A percentile compares a stretch with the other conserved stretches of the same genome.
These are phyloP conservation scores for Sordariomycetes sp. DNA, from an alignment of 2,329 filamentous ascomycete genomes.

Conservation along the genomic window DNA sequence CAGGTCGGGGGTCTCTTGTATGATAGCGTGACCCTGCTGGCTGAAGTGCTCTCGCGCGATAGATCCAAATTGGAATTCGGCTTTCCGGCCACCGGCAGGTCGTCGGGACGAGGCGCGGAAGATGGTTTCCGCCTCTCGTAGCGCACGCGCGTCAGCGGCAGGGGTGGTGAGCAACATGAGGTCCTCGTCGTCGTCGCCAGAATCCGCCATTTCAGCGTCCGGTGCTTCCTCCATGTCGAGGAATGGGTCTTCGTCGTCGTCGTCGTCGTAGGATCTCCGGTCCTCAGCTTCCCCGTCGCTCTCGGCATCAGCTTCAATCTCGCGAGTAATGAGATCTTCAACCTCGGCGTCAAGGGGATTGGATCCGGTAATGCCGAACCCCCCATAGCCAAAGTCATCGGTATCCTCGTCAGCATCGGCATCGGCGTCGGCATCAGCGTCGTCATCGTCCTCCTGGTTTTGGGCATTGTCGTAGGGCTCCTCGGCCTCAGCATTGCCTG, in stretches of 20 bases:
- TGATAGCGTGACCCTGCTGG: slow-evolving; percentile 37
- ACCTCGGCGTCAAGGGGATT: slow-evolving; percentile 9
- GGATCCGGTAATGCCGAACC: slow-evolving; percentile 14
- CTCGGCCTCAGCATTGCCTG: slow-evolving; percentile 22
- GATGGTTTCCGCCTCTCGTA: slow-evolving; percentile 44
- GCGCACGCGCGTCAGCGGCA: slow-evolving; percentile 40
- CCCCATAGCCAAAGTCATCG: slow-evolving; percentile 15
- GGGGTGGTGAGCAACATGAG: slow-evolving; percentile 45
- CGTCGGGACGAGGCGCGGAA: slow-evolving; percentile 40
- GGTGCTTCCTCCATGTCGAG: slow-evolving; percentile 18
- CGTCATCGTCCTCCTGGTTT: slow-evolving; percentile 14
- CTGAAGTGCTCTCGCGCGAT: slow-evolving; percentile 62
- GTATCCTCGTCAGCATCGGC: slow-evolving; percentile 25
- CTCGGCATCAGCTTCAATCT: slow-evolving; percentile 16
- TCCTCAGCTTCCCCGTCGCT: slow-evolving; percentile 25
- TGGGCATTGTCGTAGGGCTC: slow-evolving; percentile 20
- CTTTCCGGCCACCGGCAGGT: slow-evolving; percentile 29
- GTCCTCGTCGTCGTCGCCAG: slow-evolving; percentile 21
- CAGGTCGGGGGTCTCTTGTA: slow-evolving; percentile 61
- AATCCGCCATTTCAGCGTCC: slow-evolving; percentile 26
- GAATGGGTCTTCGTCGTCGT: slow-evolving; percentile 28
- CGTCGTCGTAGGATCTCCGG: slow-evolving; percentile 29
- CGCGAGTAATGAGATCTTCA: slow-evolving; percentile 8
- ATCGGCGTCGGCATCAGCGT: slow-evolving; percentile 17
- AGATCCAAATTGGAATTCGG: slow-evolving; percentile 53